Evolutionary conservation across 1,284 basidiomycete species (phyloP).

Genomic region (Cystobasidium slooffiae): DNA sequence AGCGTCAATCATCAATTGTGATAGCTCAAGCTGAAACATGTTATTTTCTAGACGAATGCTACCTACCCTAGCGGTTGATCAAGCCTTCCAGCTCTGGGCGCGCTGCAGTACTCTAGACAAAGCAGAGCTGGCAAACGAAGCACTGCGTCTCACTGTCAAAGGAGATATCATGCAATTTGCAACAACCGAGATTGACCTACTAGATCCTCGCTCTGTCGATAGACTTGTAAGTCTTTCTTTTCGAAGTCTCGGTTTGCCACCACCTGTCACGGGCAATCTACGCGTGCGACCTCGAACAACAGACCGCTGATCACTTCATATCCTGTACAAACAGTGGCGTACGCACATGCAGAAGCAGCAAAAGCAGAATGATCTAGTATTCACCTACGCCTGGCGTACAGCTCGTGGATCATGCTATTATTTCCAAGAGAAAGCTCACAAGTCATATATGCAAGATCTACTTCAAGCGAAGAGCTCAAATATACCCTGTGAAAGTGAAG

Average conservation of each 20-base stretch:
- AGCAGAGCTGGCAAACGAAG: constrained; percentile 31
- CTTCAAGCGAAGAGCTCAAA: constrained; percentile 22
- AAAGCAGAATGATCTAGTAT: constrained; percentile 20
- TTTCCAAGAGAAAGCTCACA: constrained; percentile 17
- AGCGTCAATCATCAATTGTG: background rate
- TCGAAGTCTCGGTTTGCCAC: background rate
- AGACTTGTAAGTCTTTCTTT: constrained; percentile 18
- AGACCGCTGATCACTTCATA: background rate
- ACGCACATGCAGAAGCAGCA: constrained; percentile 31
- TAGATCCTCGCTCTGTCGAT: constrained; percentile 24
- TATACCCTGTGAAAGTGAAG: constrained; percentile 15
- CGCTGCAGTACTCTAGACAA: constrained; percentile 32
- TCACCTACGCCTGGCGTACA: constrained; percentile 27
- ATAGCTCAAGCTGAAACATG: background rate
- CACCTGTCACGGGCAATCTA: background rate
- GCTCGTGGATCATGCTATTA: constrained; percentile 35
- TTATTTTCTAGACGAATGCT: constrained; percentile 26
- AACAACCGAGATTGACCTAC: constrained; percentile 8
- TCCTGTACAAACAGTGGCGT: constrained; percentile 24
- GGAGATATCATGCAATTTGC: constrained; percentile 40
- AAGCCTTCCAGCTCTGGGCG: constrained; percentile 33
- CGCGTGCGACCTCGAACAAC: background rate
- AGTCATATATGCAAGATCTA: constrained; percentile 21
- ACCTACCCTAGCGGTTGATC: constrained; percentile 34
- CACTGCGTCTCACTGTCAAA: constrained; percentile 28